These are phyloP conservation scores for Plenodomus lindquistii DNA, from an alignment of 2,329 filamentous ascomycete genomes.

Conservation along the genomic window DNA sequence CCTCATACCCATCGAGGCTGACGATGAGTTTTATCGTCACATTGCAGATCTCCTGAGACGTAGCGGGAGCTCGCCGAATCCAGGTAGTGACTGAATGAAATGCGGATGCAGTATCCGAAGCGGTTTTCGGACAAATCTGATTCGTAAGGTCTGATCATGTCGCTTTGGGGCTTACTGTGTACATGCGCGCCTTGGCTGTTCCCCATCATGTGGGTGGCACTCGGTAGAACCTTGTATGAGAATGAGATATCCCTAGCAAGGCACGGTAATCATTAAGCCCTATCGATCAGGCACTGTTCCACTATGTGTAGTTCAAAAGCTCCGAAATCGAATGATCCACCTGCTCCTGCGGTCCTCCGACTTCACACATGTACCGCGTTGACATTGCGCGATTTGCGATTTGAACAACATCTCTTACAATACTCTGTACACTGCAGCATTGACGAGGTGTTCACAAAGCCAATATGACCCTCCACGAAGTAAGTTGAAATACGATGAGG, in stretches of 20 bases:
- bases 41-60: neutral
- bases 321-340: neutral
- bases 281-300: neutral
- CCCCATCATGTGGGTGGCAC: neutral
- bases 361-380: too few relatives aligned
- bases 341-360: neutral
- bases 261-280: neutral
- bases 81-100: too few relatives aligned
- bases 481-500: neutral
- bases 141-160: too few relatives aligned
- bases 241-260: neutral
- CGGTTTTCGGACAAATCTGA: too few relatives aligned
- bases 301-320: neutral
- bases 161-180: too few relatives aligned
- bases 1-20: neutral
- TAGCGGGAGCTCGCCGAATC: too few relatives aligned
- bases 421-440: neutral
- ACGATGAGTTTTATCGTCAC: neutral
- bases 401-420: neutral
- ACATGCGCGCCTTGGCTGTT: too few relatives aligned
- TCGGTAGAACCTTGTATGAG: neutral
- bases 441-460: neutral
- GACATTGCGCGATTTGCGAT: neutral
- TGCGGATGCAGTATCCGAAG: too few relatives aligned
- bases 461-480: conserved; percentile 12